A percentile compares a stretch with the other conserved stretches of the same genome.
Conservation (phyloP, 1,139 yeast species). For the Taphrina wiesneri region DNA sequence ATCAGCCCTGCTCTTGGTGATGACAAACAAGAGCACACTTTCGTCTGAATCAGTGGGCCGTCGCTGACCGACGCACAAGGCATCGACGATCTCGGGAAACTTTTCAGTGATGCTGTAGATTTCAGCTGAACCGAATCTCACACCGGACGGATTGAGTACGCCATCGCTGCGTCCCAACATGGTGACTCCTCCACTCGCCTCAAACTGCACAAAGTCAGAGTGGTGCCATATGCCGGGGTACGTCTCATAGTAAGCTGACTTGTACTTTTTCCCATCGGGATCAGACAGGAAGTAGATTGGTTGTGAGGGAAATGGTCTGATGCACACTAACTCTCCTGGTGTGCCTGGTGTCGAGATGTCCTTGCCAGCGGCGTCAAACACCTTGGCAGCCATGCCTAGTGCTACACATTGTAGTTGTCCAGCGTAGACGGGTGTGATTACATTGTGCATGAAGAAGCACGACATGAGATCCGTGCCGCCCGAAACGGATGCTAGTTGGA, state of each 20-base stretch:
- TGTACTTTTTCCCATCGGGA: constrained; percentile 36
- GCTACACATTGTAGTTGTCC: constrained; percentile 41
- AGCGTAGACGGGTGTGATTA: constrained; percentile 39
- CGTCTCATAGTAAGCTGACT: constrained; percentile 39
- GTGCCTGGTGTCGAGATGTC: constrained; percentile 32
- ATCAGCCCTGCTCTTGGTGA: constrained; percentile 30
- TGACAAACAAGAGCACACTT: constrained; percentile 39
- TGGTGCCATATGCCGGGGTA: constrained; percentile 41
- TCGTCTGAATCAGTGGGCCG: constrained; percentile 39
- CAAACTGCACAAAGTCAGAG: constrained; percentile 40
- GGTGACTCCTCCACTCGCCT: constrained; percentile 38
- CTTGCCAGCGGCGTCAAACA: constrained; percentile 38
- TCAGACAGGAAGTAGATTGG: constrained; percentile 41
- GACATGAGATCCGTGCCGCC: constrained; percentile 42
- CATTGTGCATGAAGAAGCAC: constrained; percentile 40
- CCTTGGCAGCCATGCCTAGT: constrained; percentile 41
- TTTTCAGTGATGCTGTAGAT: constrained; percentile 40
- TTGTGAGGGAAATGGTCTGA: constrained; percentile 40
- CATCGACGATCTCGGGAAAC: constrained; percentile 39
- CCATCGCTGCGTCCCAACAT: constrained; percentile 42
- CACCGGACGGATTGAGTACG: constrained; percentile 41
- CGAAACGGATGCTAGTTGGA: constrained; percentile 39
- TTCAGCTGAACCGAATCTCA: constrained; percentile 41
- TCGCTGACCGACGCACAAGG: constrained; percentile 40
- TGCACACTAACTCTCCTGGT: constrained; percentile 41